These are phyloP conservation scores for Cyberlindnera euphorbiae DNA, from an alignment of 805 yeast species.

Conservation along the genomic window DNA sequence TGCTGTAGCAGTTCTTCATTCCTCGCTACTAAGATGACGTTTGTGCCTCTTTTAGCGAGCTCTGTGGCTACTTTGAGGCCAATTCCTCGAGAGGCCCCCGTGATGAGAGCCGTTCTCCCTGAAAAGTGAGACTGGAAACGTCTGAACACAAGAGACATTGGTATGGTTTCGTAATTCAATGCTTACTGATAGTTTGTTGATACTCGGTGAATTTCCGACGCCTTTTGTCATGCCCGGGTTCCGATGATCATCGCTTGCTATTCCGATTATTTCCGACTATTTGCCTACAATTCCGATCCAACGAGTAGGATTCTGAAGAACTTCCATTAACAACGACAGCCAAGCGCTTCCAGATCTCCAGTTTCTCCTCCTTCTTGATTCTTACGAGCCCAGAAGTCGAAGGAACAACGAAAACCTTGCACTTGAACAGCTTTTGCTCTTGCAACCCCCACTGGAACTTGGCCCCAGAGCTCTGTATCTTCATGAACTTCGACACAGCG, in stretches of 20 bases:
- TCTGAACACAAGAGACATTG: not conserved
- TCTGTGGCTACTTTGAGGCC: slow-evolving; percentile 52
- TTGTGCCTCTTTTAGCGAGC: slow-evolving; percentile 48
- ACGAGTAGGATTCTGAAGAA: no score
- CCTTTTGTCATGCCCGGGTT: no score
- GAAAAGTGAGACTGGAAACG: not conserved
- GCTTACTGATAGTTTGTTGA: not conserved
- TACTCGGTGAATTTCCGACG: no score
- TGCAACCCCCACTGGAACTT: slow-evolving; percentile 53
- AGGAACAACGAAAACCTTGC: slow-evolving; percentile 55
- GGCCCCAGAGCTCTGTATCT: slow-evolving; percentile 22
- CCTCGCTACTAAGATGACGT: slow-evolving; percentile 48
- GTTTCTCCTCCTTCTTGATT: slow-evolving; percentile 40
- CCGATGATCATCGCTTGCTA: no score
- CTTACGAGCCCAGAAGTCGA: slow-evolving; percentile 72
- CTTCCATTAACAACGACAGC: slow-evolving; percentile 5
- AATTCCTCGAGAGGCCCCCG: slow-evolving; percentile 70
- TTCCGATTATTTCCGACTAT: not conserved
- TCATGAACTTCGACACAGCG: slow-evolving; percentile 35
- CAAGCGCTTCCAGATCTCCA: slow-evolving; percentile 44
- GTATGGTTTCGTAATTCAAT: not conserved
- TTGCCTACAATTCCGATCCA: no score
- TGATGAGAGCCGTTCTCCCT: slow-evolving; percentile 44
- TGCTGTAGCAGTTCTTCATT: slow-evolving; percentile 33
- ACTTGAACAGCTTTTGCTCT: slow-evolving; percentile 7